phyloP scores from a whole-genome alignment of 2,329 filamentous ascomycete species.

The Aspergillus pseudotamarii region DNA sequence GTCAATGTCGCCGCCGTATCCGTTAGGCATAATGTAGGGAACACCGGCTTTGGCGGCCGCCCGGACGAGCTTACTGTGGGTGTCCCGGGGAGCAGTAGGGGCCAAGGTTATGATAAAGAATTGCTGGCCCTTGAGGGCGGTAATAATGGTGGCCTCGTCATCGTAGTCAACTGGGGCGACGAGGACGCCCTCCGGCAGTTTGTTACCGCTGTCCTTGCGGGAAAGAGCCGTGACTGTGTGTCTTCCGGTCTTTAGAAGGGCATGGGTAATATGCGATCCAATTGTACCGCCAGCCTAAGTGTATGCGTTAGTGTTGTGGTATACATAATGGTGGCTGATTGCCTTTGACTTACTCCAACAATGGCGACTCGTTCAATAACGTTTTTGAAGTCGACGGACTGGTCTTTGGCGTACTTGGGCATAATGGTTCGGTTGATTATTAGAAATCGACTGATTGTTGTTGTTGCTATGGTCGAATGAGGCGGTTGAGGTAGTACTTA shows the following conservation, averaged over 20 bases:
- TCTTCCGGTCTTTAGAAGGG: conserved; percentile 51
- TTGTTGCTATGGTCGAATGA: conserved; percentile 9
- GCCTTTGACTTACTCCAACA: conserved; percentile 36
- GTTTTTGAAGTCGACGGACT: conserved; percentile 32
- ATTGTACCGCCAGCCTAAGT: conserved; percentile 39
- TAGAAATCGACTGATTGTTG: conserved; percentile 10
- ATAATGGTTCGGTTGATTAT: conserved; percentile 15
- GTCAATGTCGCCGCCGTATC: conserved; percentile 35
- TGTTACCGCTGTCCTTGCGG: conserved; percentile 46
- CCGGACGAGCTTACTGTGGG: conserved; percentile 54
- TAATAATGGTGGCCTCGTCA: conserved; percentile 48
- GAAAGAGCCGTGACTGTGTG: conserved; percentile 57
- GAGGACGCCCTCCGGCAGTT: conserved; percentile 50
- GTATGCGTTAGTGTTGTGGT: conserved; percentile 15
- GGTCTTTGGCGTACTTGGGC: conserved; percentile 28
- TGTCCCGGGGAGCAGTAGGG: conserved; percentile 46
- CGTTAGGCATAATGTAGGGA: conserved; percentile 60
- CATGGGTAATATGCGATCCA: conserved; percentile 30
- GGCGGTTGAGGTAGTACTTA: background rate
- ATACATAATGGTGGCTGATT: no score
- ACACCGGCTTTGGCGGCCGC: conserved; percentile 61
- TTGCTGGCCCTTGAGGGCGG: conserved; percentile 58
- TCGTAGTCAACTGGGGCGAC: conserved; percentile 53
- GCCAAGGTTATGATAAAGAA: conserved; percentile 60
- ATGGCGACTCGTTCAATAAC: conserved; percentile 42